Conservation (phyloP, 192 early-diverging fungal species). For the Haplosporangium gracile region DNA sequence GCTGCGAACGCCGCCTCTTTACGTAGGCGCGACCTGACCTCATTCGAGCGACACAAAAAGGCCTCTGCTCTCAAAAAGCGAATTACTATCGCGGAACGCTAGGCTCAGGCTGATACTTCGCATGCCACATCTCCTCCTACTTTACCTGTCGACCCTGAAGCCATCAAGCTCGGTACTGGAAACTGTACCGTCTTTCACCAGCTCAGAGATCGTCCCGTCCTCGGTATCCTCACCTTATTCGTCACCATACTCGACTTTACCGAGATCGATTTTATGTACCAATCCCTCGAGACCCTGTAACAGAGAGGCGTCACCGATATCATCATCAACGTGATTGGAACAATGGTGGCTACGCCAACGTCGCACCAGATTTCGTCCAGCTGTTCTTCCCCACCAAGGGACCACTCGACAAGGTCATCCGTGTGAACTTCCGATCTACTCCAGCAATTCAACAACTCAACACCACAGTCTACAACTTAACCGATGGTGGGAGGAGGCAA, state of each 20-base stretch:
- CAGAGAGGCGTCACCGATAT: conserved; percentile 19
- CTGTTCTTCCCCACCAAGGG: conserved; percentile 26
- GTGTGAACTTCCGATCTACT: not conserved
- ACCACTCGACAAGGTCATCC: not conserved
- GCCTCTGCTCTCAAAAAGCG: not conserved
- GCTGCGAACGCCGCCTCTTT: not conserved
- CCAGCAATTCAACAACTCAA: not conserved
- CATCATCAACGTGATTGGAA: conserved; percentile 21
- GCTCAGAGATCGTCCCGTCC: conserved; percentile 12
- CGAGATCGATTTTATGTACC: not conserved
- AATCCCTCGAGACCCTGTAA: not conserved
- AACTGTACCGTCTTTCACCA: conserved; percentile 19
- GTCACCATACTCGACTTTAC: too few relatives aligned
- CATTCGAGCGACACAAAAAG: not conserved
- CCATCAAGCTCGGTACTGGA: not conserved
- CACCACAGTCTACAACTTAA: not conserved
- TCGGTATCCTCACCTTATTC: conserved; percentile 24
- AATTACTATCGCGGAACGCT: too few relatives aligned
- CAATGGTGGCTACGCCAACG: conserved; percentile 14
- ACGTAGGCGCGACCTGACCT: not conserved
- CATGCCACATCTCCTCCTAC: not conserved
- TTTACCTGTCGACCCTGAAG: not conserved
- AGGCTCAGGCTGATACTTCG: not conserved
- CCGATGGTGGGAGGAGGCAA: not conserved
- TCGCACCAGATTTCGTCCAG: conserved; percentile 13